phyloP scores from a whole-genome alignment of 2,329 filamentous ascomycete genomes.

The Aspergillus sp. region DNA sequence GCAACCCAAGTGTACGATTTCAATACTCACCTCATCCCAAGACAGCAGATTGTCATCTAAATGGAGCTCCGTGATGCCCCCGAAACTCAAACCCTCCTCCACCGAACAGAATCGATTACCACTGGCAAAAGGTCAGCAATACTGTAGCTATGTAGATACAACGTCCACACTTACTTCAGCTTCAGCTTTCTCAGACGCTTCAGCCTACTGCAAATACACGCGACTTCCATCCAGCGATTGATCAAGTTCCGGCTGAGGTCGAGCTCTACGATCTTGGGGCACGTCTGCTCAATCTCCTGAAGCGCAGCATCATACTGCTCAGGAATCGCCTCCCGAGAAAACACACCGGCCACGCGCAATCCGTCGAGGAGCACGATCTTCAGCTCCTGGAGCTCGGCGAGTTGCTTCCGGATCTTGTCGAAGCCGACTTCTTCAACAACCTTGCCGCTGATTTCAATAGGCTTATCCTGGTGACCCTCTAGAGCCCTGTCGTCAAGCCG shows the following conservation, averaged over 20 bases:
- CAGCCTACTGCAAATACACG: constrained; percentile 68
- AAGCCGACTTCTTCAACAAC: constrained; percentile 92
- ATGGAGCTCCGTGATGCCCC: constrained; percentile 57
- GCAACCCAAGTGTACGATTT: background rate
- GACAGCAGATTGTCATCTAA: constrained; percentile 65
- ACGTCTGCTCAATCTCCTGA: constrained; percentile 54
- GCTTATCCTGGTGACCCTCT: constrained; percentile 36
- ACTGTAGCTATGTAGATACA: background rate
- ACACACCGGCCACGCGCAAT: constrained; percentile 54
- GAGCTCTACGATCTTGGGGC: constrained; percentile 65
- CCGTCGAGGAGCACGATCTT: constrained; percentile 80
- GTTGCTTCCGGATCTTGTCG: constrained; percentile 80
- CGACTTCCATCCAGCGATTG: constrained; percentile 63
- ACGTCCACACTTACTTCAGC: constrained; percentile 60
- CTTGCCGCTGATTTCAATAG: constrained; percentile 74
- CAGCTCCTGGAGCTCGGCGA: constrained; percentile 73
- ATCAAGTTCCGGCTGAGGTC: constrained; percentile 85
- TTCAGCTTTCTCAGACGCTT: constrained; percentile 64
- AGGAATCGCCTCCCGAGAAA: constrained; percentile 20
- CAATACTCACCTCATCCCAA: constrained; percentile 62
- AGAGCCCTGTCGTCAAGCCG: background rate
- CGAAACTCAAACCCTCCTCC: constrained; percentile 42
- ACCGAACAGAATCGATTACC: constrained; percentile 64
- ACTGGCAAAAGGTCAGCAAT: constrained; percentile 44
- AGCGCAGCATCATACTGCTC: constrained; percentile 26